Conservation (phyloP, 345 rosid species). For the Arabidopsis arenosa region DNA sequence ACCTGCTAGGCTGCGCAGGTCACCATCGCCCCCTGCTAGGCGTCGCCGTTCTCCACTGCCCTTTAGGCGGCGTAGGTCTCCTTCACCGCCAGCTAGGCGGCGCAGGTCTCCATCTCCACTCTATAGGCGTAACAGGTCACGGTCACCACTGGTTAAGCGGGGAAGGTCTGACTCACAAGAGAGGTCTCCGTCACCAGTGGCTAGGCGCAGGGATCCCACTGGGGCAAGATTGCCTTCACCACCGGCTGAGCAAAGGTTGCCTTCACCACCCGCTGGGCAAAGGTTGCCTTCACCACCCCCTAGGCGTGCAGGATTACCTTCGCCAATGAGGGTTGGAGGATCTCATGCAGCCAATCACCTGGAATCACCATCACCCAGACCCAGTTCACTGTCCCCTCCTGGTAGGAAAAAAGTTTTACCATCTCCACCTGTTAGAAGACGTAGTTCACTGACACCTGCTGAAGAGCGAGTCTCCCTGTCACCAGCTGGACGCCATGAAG, state of each 20-base stretch:
- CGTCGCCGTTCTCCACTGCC: conserved; percentile 44
- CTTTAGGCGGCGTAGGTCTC: conserved; percentile 42
- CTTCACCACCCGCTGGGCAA: conserved; percentile 29
- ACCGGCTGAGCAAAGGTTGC: conserved; percentile 30
- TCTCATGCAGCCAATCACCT: conserved; percentile 27
- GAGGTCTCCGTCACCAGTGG: conserved; percentile 42
- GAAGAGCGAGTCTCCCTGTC: conserved; percentile 50
- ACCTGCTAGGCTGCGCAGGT: conserved; percentile 39
- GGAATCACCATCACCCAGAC: conserved; percentile 49
- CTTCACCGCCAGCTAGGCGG: conserved; percentile 46
- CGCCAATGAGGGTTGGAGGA: conserved; percentile 42
- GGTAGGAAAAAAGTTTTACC: conserved; percentile 31
- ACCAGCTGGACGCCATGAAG: conserved; percentile 36
- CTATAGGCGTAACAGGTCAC: conserved; percentile 48
- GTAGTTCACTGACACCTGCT: conserved; percentile 42
- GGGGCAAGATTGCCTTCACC: conserved; percentile 38
- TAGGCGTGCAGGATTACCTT: conserved; percentile 46
- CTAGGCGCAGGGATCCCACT: conserved; percentile 24
- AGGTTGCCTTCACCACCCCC: conserved; percentile 44
- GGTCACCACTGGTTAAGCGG: conserved; percentile 35
- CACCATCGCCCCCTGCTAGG: conserved; percentile 31
- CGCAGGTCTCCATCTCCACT: conserved; percentile 47
- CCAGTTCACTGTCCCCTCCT: conserved; percentile 49
- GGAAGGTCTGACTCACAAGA: conserved; percentile 41
- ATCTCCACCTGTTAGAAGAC: conserved; percentile 47